A percentile compares a stretch with the other conserved stretches of the same genome.
Conservation (phyloP, 345 rosid species). For the Populus deltoides region DNA sequence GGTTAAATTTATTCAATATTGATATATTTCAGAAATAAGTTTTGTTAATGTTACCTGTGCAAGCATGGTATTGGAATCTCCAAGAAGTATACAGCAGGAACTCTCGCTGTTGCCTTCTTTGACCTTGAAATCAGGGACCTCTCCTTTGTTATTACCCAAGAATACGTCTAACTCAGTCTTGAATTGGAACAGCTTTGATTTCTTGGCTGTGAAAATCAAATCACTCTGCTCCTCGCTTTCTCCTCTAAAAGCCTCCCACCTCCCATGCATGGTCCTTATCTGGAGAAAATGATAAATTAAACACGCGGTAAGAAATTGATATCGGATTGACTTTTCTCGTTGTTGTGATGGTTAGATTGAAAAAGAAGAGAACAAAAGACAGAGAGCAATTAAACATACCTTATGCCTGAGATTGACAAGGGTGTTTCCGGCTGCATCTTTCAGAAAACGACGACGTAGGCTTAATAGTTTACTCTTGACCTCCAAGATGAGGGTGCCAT, state of each 20-base stretch:
- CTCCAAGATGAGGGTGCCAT: conserved; percentile 32
- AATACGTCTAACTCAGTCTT: conserved; percentile 34
- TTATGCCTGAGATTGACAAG: conserved; percentile 38
- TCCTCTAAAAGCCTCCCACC: conserved; percentile 39
- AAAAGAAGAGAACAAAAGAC: no score
- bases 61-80: conserved; percentile 23
- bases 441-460: conserved; percentile 30
- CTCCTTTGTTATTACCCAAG: conserved; percentile 27
- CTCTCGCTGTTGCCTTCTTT: conserved; percentile 37
- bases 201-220: conserved; percentile 34
- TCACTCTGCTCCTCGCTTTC: conserved; percentile 23
- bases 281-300: not conserved
- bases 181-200: conserved; percentile 21
- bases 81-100: conserved; percentile 29
- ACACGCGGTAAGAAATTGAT: not conserved
- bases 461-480: conserved; percentile 25
- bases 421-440: conserved; percentile 31
- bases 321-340: no score
- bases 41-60: conserved; percentile 29
- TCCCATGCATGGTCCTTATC: conserved; percentile 35
- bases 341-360: no score
- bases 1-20: no score
- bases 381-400: conserved; percentile 7
- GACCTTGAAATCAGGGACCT: conserved; percentile 39
- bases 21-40: no score